A percentile compares a stretch with the other conserved stretches of the same genome.
Conservation (phyloP, 2,329 filamentous ascomycete species). For the Nothophaeocryptopus gaeumannii region DNA sequence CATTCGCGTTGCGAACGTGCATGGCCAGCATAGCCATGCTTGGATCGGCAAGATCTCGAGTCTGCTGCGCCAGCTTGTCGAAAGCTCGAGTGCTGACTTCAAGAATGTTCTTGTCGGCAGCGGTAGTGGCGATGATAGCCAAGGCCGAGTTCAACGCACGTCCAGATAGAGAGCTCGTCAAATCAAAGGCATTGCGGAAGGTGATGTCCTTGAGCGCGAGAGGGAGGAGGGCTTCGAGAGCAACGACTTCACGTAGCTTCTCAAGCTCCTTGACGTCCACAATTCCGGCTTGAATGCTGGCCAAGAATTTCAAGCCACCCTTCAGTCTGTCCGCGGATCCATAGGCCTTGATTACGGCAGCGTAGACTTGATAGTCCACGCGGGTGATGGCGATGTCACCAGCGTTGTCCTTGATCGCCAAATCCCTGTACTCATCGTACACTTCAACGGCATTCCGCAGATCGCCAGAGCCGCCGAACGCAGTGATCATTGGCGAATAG, state of each 20-base stretch:
- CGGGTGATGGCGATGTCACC: slow-evolving; percentile 68
- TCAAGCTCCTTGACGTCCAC: slow-evolving; percentile 40
- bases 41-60: slow-evolving; percentile 50
- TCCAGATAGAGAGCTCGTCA: slow-evolving; percentile 62
- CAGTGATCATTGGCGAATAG: slow-evolving; percentile 92
- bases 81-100: slow-evolving; percentile 61
- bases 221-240: slow-evolving; percentile 73
- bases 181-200: slow-evolving; percentile 69
- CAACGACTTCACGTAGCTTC: slow-evolving; percentile 66
- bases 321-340: slow-evolving; percentile 75
- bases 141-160: slow-evolving; percentile 62
- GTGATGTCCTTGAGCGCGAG: slow-evolving; percentile 69
- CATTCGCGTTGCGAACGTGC: slow-evolving; percentile 77
- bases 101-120: slow-evolving; percentile 75
- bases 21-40: slow-evolving; percentile 82
- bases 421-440: slow-evolving; percentile 88
- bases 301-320: slow-evolving; percentile 80
- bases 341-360: slow-evolving; percentile 87
- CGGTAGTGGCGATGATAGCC: slow-evolving; percentile 68
- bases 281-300: slow-evolving; percentile 66
- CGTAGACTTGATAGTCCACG: slow-evolving; percentile 81
- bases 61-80: slow-evolving; percentile 49
- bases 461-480: slow-evolving; percentile 79
- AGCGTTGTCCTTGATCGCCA: slow-evolving; percentile 80
- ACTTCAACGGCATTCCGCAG: slow-evolving; percentile 85